Evolutionary conservation across 2,329 filamentous ascomycete genomes (phyloP).

Genomic region (Verruconis gallopava): DNA sequence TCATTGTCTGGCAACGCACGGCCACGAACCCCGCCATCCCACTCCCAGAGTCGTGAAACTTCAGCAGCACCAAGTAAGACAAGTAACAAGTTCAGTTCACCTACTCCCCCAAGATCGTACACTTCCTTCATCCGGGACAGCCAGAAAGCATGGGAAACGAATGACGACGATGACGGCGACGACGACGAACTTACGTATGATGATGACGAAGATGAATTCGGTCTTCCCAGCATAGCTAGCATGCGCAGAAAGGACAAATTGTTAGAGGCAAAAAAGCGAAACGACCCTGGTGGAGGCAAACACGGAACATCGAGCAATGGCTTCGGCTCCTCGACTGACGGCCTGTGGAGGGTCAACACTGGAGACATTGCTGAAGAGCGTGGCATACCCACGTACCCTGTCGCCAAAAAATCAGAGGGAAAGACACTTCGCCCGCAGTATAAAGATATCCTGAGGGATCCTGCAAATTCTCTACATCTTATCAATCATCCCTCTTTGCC

Average conservation of each 20-base stretch:
- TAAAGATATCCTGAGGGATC: conserved; percentile 78
- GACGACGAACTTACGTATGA: conserved; percentile 70
- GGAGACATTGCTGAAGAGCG: conserved; percentile 90
- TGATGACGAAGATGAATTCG: conserved; percentile 89
- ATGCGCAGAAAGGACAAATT: conserved; percentile 61
- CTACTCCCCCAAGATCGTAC: conserved; percentile 57
- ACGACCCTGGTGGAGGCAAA: conserved; percentile 26
- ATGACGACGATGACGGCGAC: conserved; percentile 44
- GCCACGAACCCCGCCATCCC: conserved; percentile 58
- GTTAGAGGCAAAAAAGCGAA: conserved; percentile 30
- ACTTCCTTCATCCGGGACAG: conserved; percentile 70
- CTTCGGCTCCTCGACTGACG: conserved; percentile 10
- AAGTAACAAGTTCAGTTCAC: conserved; percentile 36
- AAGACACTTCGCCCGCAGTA: conserved; percentile 96
- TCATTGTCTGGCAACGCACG: conserved; percentile 50
- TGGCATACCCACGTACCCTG: conserved; percentile 69
- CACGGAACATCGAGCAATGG: conserved; percentile 4
- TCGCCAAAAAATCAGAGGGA: conserved; percentile 77
- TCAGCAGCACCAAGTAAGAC: conserved; percentile 43
- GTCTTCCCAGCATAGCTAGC: conserved; percentile 79
- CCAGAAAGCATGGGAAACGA: conserved; percentile 65
- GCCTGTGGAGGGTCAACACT: conserved; percentile 58
- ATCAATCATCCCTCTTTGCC: conserved; percentile 75
- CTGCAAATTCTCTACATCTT: conserved; percentile 86
- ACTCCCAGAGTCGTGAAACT: conserved; percentile 46